phyloP scores from a whole-genome alignment of 352 stramenopile species.

The Globisporangium cystogenes region DNA sequence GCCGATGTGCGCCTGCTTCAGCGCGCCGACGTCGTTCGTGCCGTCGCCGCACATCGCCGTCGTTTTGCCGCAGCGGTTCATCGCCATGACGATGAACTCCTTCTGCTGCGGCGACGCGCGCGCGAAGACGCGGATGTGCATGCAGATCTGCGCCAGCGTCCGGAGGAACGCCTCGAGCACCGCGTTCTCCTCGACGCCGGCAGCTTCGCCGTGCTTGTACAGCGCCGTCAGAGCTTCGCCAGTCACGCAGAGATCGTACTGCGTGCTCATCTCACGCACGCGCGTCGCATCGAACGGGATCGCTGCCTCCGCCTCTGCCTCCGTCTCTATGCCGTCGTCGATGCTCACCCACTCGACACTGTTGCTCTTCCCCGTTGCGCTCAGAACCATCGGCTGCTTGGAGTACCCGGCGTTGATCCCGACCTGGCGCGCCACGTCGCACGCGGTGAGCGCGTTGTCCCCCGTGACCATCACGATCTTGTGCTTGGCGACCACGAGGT shows the following conservation, averaged over 20 bases:
- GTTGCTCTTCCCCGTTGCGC: conserved; percentile 1
- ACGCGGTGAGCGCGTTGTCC: conserved; percentile 91
- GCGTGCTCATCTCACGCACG: conserved; percentile 9
- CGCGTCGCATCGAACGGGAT: conserved; percentile 14
- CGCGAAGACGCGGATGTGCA: conserved; percentile 82
- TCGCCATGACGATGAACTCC: conserved; percentile 84
- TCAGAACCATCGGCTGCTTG: conserved; percentile 22
- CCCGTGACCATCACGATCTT: conserved; percentile 93
- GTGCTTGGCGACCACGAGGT: conserved; percentile 78
- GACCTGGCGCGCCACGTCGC: conserved; percentile 89
- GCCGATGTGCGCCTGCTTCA: conserved; percentile 90
- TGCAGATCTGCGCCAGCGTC: conserved; percentile 21
- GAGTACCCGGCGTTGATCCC: conserved; percentile 38
- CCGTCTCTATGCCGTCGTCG: conserved; percentile 17
- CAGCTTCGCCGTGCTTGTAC: conserved; percentile 4
- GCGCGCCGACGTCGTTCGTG: conserved; percentile 92
- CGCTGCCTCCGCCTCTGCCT: conserved; percentile 6
- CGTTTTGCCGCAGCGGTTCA: conserved; percentile 81
- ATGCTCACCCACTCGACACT: conserved; percentile 22
- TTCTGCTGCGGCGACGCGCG: conserved; percentile 91
- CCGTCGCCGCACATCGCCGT: conserved; percentile 96
- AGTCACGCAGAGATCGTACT: conserved; percentile 33
- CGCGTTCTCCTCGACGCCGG: conserved; percentile 14
- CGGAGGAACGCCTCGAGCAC: conserved; percentile 25
- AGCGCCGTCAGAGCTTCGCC: conserved; percentile 25